Evolutionary conservation across 345 rosid genomes (phyloP).

Genomic region (Euphorbia lathyris): DNA sequence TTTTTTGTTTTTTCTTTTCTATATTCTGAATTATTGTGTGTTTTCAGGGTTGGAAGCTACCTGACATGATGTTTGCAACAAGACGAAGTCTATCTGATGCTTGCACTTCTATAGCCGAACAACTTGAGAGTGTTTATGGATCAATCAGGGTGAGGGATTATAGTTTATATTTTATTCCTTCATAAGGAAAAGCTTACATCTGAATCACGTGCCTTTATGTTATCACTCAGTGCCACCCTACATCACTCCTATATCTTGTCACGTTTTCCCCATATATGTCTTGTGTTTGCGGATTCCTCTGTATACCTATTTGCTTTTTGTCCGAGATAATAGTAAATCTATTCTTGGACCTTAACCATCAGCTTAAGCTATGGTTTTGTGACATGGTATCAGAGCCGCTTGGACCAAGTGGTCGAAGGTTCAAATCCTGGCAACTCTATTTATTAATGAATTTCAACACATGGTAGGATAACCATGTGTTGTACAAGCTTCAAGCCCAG

Average conservation of each 20-base stretch:
- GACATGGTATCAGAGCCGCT: too few relatives aligned
- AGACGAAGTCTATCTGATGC: constrained; percentile 86
- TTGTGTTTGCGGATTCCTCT: not conserved
- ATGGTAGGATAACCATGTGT: too few relatives aligned
- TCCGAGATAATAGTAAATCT: too few relatives aligned
- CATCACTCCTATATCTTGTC: not conserved
- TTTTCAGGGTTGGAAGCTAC: constrained; percentile 88
- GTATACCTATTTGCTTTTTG: too few relatives aligned
- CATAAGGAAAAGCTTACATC: not conserved
- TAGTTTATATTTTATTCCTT: not conserved
- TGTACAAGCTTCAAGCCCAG: too few relatives aligned
- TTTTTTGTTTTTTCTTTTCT: constrained; percentile 8
- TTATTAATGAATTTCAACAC: too few relatives aligned
- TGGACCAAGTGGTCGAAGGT: too few relatives aligned
- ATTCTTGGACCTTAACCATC: too few relatives aligned
- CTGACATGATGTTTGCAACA: constrained; percentile 94
- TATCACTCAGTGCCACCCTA: not conserved
- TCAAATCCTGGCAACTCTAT: too few relatives aligned
- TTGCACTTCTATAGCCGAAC: constrained; percentile 62
- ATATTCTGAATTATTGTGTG: constrained; percentile 9
- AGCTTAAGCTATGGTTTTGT: too few relatives aligned
- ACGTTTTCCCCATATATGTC: too few relatives aligned
- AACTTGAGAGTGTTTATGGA: constrained; percentile 68
- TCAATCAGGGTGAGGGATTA: constrained; percentile 57
- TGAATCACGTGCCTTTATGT: not conserved